Evolutionary conservation across 2,329 filamentous ascomycete genomes (phyloP).

Genomic region (Alternaria conjuncta): DNA sequence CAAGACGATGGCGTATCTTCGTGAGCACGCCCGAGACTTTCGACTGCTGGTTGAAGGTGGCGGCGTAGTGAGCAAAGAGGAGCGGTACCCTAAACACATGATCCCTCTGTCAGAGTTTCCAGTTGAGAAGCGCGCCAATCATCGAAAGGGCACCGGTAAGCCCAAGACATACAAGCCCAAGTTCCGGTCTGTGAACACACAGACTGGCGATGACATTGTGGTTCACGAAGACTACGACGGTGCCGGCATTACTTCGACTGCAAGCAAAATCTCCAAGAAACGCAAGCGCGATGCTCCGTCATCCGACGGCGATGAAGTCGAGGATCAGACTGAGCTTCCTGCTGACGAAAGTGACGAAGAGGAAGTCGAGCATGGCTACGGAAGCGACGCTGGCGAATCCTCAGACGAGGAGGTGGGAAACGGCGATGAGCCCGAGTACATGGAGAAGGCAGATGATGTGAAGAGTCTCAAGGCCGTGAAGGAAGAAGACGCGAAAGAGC

Average conservation of each 20-base stretch:
- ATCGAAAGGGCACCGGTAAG: neutral
- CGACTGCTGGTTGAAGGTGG: neutral
- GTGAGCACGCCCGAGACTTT: neutral
- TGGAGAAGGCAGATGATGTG: neutral
- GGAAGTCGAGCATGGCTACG: neutral
- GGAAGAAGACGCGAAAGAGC: neutral
- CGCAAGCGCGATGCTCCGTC: neutral
- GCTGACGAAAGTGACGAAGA: neutral
- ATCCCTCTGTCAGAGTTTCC: neutral
- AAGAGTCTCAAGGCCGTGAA: too few relatives aligned
- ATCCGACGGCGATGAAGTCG: neutral
- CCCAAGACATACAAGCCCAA: neutral
- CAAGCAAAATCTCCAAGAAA: neutral
- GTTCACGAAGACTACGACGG: neutral
- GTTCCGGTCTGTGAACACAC: neutral
- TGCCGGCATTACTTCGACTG: neutral
- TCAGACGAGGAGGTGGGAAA: neutral
- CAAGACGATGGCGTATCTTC: slow-evolving; percentile 4
- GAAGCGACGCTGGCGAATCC: neutral
- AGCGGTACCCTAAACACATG: neutral
- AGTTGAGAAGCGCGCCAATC: neutral
- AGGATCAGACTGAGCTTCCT: neutral
- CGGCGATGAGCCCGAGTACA: neutral
- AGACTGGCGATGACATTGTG: neutral
- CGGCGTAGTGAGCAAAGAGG: neutral